Conservation (phyloP, 495 filamentous ascomycete genomes). For the Neurospora sp. region DNA sequence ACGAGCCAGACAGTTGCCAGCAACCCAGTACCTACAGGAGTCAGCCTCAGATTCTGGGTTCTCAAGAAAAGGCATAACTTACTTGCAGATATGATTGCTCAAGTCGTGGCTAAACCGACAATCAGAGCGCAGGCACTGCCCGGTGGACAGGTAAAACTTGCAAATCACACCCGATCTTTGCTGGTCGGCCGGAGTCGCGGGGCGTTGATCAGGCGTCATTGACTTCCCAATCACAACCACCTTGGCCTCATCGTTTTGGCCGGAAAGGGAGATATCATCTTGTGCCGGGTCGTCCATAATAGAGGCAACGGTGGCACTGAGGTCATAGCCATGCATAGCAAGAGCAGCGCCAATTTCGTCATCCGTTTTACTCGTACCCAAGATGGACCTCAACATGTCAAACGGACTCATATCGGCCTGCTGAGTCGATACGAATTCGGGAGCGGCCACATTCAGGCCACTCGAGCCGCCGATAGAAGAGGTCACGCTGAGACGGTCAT, state of each 20-base stretch:
- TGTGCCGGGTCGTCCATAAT: conserved; percentile 58
- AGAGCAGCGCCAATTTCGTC: conserved; percentile 89
- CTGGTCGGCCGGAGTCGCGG: conserved; percentile 61
- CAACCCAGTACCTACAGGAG: conserved; percentile 74
- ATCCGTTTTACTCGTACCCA: conserved; percentile 79
- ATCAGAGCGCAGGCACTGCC: conserved; percentile 86
- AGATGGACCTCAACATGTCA: conserved; percentile 92
- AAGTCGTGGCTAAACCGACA: conserved; percentile 96
- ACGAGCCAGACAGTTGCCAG: conserved; percentile 91
- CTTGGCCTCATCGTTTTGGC: conserved; percentile 37
- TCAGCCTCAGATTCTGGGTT: conserved; percentile 16
- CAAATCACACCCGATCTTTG: conserved; percentile 78
- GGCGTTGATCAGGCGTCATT: conserved; percentile 60
- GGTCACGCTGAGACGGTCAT: conserved; percentile 59
- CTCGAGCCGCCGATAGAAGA: conserved; percentile 53
- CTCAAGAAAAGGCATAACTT: conserved; percentile 31
- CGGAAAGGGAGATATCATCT: conserved; percentile 28
- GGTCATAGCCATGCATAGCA: conserved; percentile 82
- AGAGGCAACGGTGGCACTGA: conserved; percentile 76
- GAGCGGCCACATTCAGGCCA: conserved; percentile 63
- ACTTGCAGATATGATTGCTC: conserved; percentile 97
- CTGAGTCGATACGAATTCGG: conserved; percentile 63
- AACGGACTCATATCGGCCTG: conserved; percentile 91
- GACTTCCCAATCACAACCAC: conserved; percentile 82
- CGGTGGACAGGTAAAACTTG: conserved; percentile 89